Percentiles rank a stretch among this genome's conserved stretches.
Conservation (phyloP, 768 basidiomycete genomes). For the Phylloporus sp. region DNA sequence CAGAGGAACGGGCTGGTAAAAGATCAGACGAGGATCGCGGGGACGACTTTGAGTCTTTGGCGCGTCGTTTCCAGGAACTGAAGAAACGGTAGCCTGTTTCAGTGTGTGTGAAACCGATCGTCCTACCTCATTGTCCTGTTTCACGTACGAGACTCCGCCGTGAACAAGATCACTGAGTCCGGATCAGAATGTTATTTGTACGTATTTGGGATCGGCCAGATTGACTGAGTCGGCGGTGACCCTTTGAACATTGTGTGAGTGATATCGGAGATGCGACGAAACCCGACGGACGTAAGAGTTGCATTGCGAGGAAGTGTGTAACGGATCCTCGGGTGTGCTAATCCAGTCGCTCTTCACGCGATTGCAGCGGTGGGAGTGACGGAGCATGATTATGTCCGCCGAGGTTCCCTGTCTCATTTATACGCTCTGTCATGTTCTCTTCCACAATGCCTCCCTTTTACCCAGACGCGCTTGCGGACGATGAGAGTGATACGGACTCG, state of each 20-base stretch:
- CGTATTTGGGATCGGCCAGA: neutral
- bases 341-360: conserved; percentile 20
- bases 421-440: conserved; percentile 14
- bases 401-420: conserved; percentile 25
- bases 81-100: conserved; percentile 62
- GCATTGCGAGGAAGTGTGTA: conserved; percentile 1
- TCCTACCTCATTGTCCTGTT: conserved; percentile 9
- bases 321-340: neutral
- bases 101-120: conserved; percentile 6
- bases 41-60: conserved; percentile 73
- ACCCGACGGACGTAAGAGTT: conserved; percentile 5
- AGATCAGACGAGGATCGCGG: conserved; percentile 30
- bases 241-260: neutral
- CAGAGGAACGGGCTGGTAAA: conserved; percentile 29
- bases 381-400: conserved; percentile 35
- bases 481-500: conserved; percentile 46
- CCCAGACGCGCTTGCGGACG: conserved; percentile 30
- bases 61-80: conserved; percentile 79
- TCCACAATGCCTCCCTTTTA: conserved; percentile 14
- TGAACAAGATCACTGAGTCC: too few relatives aligned
- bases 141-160: too few relatives aligned
- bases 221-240: neutral
- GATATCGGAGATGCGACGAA: conserved; percentile 18
- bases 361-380: conserved; percentile 25
- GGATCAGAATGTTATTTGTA: neutral